Percentiles rank a stretch among this genome's conserved stretches.
phyloP scores from a whole-genome alignment of 2,329 filamentous ascomycete species.

The Penicillium aurantiogriseum region DNA sequence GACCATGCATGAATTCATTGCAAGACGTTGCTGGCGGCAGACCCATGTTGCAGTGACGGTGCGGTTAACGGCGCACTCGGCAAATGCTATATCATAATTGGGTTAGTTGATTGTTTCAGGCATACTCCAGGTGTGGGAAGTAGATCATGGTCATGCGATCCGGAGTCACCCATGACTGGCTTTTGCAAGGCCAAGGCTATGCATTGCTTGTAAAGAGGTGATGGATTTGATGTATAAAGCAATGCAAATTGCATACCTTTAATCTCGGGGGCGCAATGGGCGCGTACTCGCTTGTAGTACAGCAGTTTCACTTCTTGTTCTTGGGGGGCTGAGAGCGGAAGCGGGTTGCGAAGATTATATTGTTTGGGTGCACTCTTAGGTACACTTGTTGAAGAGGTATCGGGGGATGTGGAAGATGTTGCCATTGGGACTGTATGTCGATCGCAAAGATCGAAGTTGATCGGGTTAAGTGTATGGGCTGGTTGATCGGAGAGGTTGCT shows the following conservation, averaged over 20 bases:
- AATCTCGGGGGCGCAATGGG: constrained; percentile 73
- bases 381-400: constrained; percentile 21
- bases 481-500: constrained; percentile 6
- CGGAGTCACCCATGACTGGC: neutral
- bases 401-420: constrained; percentile 24
- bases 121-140: neutral
- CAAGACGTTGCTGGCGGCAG: constrained; percentile 73
- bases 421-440: constrained; percentile 22
- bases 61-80: constrained; percentile 79
- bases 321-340: constrained; percentile 78
- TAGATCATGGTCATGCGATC: neutral
- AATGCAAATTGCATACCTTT: constrained; percentile 55
- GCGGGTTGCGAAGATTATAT: constrained; percentile 63
- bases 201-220: neutral
- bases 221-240: neutral
- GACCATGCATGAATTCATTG: constrained; percentile 95
- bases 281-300: constrained; percentile 75
- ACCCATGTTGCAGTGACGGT: constrained; percentile 86
- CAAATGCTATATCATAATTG: constrained; percentile 67
- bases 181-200: neutral
- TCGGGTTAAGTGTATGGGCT: constrained; percentile 14
- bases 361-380: constrained; percentile 19
- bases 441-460: constrained; percentile 21
- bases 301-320: constrained; percentile 78
- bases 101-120: neutral